Conservation (phyloP, 805 yeast species). For the Hanseniaspora osmophila region DNA sequence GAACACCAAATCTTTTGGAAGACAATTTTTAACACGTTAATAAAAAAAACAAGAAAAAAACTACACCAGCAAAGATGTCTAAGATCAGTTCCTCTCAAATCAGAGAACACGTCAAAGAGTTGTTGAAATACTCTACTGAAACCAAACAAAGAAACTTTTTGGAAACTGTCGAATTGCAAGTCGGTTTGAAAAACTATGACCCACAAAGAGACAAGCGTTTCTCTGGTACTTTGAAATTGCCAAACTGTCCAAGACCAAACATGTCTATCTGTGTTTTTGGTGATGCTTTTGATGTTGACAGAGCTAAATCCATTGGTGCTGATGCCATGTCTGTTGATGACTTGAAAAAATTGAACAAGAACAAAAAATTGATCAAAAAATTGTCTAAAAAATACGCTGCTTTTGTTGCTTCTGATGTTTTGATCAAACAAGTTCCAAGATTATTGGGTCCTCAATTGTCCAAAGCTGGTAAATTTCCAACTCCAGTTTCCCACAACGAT, state of each 20-base stretch:
- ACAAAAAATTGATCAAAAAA: slow-evolving; percentile 99
- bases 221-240: slow-evolving; percentile 98
- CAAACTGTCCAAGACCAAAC: slow-evolving; percentile 99
- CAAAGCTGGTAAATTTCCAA: slow-evolving; percentile 99
- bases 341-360: slow-evolving; percentile 99
- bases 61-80: slow-evolving; percentile 41
- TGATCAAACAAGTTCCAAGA: slow-evolving; percentile 99
- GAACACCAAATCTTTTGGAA: slow-evolving; percentile 59
- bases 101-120: slow-evolving; percentile 90
- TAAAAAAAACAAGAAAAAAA: slow-evolving; percentile 4
- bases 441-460: slow-evolving; percentile 99
- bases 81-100: slow-evolving; percentile 86
- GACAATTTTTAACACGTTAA: slow-evolving; percentile 31
- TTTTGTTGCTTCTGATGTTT: slow-evolving; percentile 96
- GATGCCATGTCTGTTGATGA: slow-evolving; percentile 99
- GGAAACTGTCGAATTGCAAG: slow-evolving; percentile 99
- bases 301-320: slow-evolving; percentile 98
- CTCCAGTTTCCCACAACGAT: slow-evolving; percentile 99
- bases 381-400: slow-evolving; percentile 99
- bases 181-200: slow-evolving; percentile 99
- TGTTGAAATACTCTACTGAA: slow-evolving; percentile 78
- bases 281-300: slow-evolving; percentile 99
- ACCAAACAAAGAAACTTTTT: slow-evolving; percentile 99
- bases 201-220: slow-evolving; percentile 99
- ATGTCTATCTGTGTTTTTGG: slow-evolving; percentile 99